Base-by-base conservation (phyloP, 2,329 filamentous ascomycete species). In the Nigrospora osmanthi region DNA sequence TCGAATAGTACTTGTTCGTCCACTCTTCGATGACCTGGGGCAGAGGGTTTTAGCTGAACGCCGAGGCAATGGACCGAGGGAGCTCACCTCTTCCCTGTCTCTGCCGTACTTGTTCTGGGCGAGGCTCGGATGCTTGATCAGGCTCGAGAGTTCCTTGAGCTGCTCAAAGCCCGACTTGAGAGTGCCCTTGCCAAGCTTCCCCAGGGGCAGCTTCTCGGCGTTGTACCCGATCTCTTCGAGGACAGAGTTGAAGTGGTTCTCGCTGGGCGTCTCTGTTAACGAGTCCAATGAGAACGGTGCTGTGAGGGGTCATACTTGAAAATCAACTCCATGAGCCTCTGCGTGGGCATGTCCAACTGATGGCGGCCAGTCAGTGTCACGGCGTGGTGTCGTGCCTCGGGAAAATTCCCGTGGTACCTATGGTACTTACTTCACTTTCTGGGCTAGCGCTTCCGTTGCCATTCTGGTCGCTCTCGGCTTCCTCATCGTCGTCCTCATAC, bases 111-210 rank as follows among this genome's bases (percentile, higher is more conserved):
- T 62, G 16, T 63, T 59, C 1, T 55, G 48, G 1, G 76, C 75
- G 0, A 77, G 59, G 6, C 57, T 56, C 0, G 68, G 63, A 48
- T 80, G 68, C 35, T 77, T 68, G 16, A 90, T 66, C 7, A 88
- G 65, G 12, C 75, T 79, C 1, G 84, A 76, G 4, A 93, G 72
- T 34, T 87, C 77, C 56, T 91, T 90, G 40, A 94, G 71, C 12
- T 80, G 71, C 56, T 87, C 76, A 59, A 88, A 93, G 11, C 87
- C 88, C 16, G 75, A 73, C 23, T 73, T 76, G 52, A 94, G 82
- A 17, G 85, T 90, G 15, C 75, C 66, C 56, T 89, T 89, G 68
- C 85, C 86, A 30, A 94, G 73, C 59, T 90, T 93, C 3, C 88
- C 88, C 2, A 93, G 69, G 0, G 88, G 87, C 38, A 93, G 68